phyloP scores from a whole-genome alignment of 2,329 filamentous ascomycete genomes.

The Bipolaris oryzae region DNA sequence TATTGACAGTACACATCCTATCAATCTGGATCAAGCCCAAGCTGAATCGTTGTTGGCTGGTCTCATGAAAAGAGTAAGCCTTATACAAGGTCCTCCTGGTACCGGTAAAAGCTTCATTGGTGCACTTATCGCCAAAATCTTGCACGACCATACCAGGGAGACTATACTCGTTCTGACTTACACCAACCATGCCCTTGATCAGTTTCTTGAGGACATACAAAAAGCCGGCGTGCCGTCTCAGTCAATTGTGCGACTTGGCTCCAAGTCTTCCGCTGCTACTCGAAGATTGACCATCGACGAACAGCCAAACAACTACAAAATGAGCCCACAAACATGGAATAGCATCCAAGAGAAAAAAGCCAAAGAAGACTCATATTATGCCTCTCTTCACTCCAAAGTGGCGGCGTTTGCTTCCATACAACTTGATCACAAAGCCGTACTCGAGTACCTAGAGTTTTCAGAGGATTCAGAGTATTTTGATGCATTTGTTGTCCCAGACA shows the following conservation, averaged over 20 bases:
- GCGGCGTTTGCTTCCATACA: slow-evolving; percentile 11
- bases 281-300: slow-evolving; percentile 55
- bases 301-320: slow-evolving; percentile 46
- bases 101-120: slow-evolving; percentile 80
- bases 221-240: slow-evolving; percentile 60
- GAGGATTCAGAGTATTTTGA: slow-evolving; percentile 60
- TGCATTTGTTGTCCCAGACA: slow-evolving; percentile 60
- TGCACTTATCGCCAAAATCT: slow-evolving; percentile 56
- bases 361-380: slow-evolving; percentile 44
- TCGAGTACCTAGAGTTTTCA: slow-evolving; percentile 61
- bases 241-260: slow-evolving; percentile 67
- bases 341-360: slow-evolving; percentile 53
- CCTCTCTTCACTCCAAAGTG: slow-evolving; percentile 20
- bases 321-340: slow-evolving; percentile 44
- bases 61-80: slow-evolving; percentile 59
- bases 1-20: slow-evolving; percentile 23
- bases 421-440: slow-evolving; percentile 30
- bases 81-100: slow-evolving; percentile 73
- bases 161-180: slow-evolving; percentile 69
- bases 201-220: slow-evolving; percentile 66
- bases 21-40: slow-evolving; percentile 62
- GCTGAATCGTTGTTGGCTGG: slow-evolving; percentile 61
- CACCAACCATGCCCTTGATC: slow-evolving; percentile 62
- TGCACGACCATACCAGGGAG: slow-evolving; percentile 58
- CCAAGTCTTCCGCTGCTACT: slow-evolving; percentile 61